These are phyloP conservation scores for Saccharomycopsis sp. DNA, from an alignment of 805 yeast species.

Conservation along the genomic window DNA sequence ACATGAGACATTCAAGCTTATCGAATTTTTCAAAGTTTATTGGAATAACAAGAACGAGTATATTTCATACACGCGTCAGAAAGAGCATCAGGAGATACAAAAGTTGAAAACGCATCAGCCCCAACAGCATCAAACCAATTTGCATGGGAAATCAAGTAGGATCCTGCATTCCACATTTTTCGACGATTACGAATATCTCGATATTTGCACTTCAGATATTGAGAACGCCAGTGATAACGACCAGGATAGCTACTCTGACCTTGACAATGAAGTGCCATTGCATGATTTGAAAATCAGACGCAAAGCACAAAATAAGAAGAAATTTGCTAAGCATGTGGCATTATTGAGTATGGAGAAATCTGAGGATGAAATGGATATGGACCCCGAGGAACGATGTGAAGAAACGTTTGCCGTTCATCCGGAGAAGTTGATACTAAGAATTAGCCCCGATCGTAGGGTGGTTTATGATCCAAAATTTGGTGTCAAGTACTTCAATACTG, in stretches of 20 bases:
- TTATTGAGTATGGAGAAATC: slow-evolving; percentile 3
- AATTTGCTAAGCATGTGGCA: slow-evolving; percentile 4
- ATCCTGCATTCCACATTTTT: slow-evolving; percentile 8
- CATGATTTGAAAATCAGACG: slow-evolving; percentile 10
- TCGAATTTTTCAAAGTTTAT: slow-evolving; percentile 17
- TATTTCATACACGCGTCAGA: slow-evolving; percentile 8
- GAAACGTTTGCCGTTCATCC: neutral
- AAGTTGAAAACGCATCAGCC: neutral
- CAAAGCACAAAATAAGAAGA: neutral
- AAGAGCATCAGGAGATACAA: slow-evolving; percentile 9
- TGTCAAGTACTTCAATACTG: slow-evolving; percentile 8
- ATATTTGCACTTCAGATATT: slow-evolving; percentile 19
- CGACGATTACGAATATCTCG: slow-evolving; percentile 15
- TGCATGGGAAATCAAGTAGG: slow-evolving; percentile 1
- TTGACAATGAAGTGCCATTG: slow-evolving; percentile 10
- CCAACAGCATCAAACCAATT: neutral
- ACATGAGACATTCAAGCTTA: slow-evolving; percentile 16
- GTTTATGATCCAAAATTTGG: slow-evolving; percentile 20
- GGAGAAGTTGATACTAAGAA: slow-evolving; percentile 10
- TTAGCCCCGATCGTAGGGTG: slow-evolving; percentile 3
- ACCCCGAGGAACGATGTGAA: neutral
- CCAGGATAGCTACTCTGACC: slow-evolving; percentile 16
- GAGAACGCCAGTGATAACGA: slow-evolving; percentile 7
- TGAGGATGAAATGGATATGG: slow-evolving; percentile 2
- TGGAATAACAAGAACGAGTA: slow-evolving; percentile 19